Conservation (phyloP, 768 basidiomycete genomes). For the Boletus tomentosulus region DNA sequence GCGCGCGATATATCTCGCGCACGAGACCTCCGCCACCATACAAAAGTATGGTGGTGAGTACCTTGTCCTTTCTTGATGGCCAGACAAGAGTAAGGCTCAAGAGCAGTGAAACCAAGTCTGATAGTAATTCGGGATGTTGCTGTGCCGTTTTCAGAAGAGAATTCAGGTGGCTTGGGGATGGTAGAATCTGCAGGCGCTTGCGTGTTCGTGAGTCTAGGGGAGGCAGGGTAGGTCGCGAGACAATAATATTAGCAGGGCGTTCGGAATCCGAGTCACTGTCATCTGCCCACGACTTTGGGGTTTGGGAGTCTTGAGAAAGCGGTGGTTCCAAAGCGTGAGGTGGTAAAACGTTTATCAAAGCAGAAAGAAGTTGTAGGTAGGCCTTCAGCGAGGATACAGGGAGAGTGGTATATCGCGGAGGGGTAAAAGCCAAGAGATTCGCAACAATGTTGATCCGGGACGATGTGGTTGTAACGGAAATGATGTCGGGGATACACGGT, state of each 20-base stretch:
- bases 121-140: constrained; percentile 36
- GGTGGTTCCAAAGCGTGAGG: constrained; percentile 47
- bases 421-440: constrained; percentile 63
- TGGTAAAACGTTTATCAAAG: constrained; percentile 52
- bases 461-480: constrained; percentile 29
- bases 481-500: constrained; percentile 28
- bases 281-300: constrained; percentile 16
- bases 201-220: constrained; percentile 54
- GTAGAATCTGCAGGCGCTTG: constrained; percentile 59
- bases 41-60: constrained; percentile 52
- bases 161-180: constrained; percentile 48
- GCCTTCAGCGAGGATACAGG: constrained; percentile 41
- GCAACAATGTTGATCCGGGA: constrained; percentile 59
- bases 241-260: constrained; percentile 31
- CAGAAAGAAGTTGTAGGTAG: constrained; percentile 52
- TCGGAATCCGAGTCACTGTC: constrained; percentile 44
- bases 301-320: constrained; percentile 14
- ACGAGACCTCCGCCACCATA: constrained; percentile 60
- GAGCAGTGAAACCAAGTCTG: constrained; percentile 54
- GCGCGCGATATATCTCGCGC: constrained; percentile 68
- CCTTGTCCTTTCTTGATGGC: constrained; percentile 51
- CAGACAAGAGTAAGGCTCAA: constrained; percentile 57
- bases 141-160: constrained; percentile 47
- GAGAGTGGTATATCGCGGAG: constrained; percentile 56
- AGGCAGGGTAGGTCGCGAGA: constrained; percentile 33